A percentile compares a stretch with the other conserved stretches of the same genome.
phyloP scores from a whole-genome alignment of 768 basidiomycete species.

The Leccinum incarnatum region DNA sequence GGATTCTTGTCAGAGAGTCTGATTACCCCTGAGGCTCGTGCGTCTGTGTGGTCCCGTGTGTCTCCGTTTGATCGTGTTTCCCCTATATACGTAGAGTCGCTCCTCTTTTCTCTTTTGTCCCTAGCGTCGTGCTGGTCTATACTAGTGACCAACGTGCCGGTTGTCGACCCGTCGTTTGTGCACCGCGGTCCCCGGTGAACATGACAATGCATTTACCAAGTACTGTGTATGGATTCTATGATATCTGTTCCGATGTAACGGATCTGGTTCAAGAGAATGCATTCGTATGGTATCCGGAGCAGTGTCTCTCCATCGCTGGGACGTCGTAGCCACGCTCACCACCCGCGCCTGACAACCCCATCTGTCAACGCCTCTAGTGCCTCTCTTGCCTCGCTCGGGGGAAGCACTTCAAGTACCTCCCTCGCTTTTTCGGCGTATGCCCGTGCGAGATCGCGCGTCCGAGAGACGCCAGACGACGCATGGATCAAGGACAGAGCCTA shows the following conservation, averaged over 20 bases:
- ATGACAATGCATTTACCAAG: neutral
- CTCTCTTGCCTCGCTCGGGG: slow-evolving; percentile 74
- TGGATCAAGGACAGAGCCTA: slow-evolving; percentile 62
- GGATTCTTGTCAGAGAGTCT: neutral
- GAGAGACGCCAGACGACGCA: slow-evolving; percentile 69
- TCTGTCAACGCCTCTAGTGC: slow-evolving; percentile 75
- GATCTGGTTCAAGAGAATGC: neutral
- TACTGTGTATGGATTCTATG: neutral
- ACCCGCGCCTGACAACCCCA: slow-evolving; percentile 59
- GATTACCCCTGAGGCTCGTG: no score
- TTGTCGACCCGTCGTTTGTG: no score
- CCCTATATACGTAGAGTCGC: no score
- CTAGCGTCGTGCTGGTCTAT: no score
- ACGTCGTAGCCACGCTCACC: slow-evolving; percentile 28
- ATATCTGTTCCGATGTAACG: neutral
- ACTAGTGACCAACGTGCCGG: no score
- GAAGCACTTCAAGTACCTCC: slow-evolving; percentile 64
- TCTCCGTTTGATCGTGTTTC: no score
- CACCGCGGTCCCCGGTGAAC: no score
- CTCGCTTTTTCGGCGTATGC: slow-evolving; percentile 75
- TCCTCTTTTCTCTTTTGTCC: no score
- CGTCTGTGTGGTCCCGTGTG: no score
- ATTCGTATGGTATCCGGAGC: slow-evolving; percentile 1
- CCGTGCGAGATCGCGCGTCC: slow-evolving; percentile 74
- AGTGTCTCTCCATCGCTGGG: neutral